Percentiles rank a stretch among this genome's conserved stretches.
phyloP scores from a whole-genome alignment of 1,284 basidiomycete genomes.

The Ustilago bromivora region DNA sequence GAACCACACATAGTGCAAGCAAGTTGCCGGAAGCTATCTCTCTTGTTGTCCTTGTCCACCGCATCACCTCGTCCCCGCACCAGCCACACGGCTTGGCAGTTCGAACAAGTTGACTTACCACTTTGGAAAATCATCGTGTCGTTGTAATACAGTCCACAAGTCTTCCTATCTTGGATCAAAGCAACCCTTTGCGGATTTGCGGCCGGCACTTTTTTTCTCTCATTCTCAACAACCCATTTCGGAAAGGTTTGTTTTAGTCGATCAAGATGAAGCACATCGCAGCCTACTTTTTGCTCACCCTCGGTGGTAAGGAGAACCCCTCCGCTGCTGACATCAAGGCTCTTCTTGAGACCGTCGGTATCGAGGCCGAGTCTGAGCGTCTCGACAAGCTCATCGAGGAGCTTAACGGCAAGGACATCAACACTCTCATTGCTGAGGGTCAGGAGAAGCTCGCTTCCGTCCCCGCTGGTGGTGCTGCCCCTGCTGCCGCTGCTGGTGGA shows the following conservation, averaged over 20 bases:
- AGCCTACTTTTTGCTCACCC: constrained; percentile 91
- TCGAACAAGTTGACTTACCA: constrained; percentile 24
- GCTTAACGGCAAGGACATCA: constrained; percentile 89
- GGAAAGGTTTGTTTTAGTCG: not conserved
- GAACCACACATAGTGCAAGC: not conserved
- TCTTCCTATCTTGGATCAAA: constrained; percentile 78
- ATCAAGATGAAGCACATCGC: constrained; percentile 68
- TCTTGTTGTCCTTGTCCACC: not conserved
- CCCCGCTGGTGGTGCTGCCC: constrained; percentile 70
- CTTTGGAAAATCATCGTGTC: constrained; percentile 47
- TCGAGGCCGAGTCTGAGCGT: constrained; percentile 87
- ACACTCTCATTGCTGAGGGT: constrained; percentile 89
- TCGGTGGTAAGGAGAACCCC: constrained; percentile 89
- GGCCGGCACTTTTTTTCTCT: constrained; percentile 51
- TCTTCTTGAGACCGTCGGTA: constrained; percentile 84
- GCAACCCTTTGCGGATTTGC: constrained; percentile 67
- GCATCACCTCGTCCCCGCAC: not conserved
- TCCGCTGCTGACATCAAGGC: constrained; percentile 89
- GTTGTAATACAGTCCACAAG: constrained; percentile 73
- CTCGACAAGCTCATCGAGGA: constrained; percentile 89
- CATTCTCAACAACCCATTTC: constrained; percentile 17
- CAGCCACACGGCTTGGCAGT: not conserved
- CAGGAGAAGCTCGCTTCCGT: constrained; percentile 93
- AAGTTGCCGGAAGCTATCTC: not conserved
- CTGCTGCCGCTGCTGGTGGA: constrained; percentile 72